phyloP scores from a whole-genome alignment of 2,329 filamentous ascomycete genomes.

The Cladophialophora carrionii region DNA sequence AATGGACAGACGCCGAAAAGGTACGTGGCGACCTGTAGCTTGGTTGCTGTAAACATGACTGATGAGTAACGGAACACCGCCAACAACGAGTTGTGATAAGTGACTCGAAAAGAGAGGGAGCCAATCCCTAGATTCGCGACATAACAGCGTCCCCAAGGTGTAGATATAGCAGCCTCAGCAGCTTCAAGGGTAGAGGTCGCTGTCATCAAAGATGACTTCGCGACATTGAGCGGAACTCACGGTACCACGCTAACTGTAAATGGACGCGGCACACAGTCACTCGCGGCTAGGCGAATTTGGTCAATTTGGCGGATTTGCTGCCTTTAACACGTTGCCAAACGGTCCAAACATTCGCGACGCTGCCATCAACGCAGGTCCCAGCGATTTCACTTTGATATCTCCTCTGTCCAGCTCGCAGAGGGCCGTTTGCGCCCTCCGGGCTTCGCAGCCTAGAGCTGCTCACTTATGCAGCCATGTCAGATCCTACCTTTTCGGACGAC shows the following conservation, averaged over 20 bases:
- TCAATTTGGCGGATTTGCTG: constrained; percentile 27
- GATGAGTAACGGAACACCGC: neutral
- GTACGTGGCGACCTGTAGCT: constrained; percentile 62
- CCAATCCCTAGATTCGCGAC: neutral
- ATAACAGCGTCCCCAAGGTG: neutral
- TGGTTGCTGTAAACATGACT: constrained; percentile 59
- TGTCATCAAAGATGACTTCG: neutral
- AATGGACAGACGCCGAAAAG: constrained; percentile 66
- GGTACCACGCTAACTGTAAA: constrained; percentile 5
- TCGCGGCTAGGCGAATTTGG: constrained; percentile 9
- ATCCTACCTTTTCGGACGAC: constrained; percentile 40
- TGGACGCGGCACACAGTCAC: neutral
- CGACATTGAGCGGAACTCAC: neutral
- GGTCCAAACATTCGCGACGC: constrained; percentile 32
- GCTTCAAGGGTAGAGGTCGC: neutral
- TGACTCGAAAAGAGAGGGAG: neutral
- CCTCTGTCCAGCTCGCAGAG: neutral
- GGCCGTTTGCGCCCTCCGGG: constrained; percentile 14
- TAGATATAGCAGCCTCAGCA: neutral
- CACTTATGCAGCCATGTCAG: constrained; percentile 22
- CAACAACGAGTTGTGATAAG: neutral
- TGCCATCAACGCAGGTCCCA: constrained; percentile 12
- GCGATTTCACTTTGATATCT: neutral
- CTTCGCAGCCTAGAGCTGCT: constrained; percentile 19
- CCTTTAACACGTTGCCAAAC: constrained; percentile 33